A percentile compares a stretch with the other conserved stretches of the same genome.
Conservation (phyloP, 2,329 filamentous ascomycete species). For the Penicillium palitans region DNA sequence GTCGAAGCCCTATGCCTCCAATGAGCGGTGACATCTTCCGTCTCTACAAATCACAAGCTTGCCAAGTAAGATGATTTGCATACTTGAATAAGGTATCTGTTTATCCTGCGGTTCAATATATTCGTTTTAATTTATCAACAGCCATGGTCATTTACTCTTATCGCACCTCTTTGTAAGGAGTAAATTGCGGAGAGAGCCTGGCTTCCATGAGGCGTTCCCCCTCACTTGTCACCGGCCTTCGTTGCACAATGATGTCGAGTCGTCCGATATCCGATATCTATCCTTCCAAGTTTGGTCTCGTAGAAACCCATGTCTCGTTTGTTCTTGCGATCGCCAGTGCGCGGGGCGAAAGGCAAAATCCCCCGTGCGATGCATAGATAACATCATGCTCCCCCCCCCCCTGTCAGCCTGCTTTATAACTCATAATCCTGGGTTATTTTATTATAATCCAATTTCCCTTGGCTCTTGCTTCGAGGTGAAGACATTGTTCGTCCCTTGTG, state of each 20-base stretch:
- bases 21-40: slow-evolving; percentile 4
- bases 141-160: slow-evolving; percentile 1
- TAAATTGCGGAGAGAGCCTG: not conserved
- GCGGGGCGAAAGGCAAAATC: slow-evolving; percentile 8
- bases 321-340: slow-evolving; percentile 10
- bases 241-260: not conserved
- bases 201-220: not conserved
- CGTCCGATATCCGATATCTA: not conserved
- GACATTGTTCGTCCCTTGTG: not conserved
- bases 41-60: slow-evolving; percentile 21
- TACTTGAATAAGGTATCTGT: not conserved
- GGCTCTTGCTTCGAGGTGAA: not conserved
- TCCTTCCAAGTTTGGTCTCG: not conserved
- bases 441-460: slow-evolving; percentile 1
- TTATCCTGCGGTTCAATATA: not conserved
- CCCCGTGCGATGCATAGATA: slow-evolving; percentile 15
- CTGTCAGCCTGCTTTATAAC: not conserved
- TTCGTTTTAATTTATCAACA: not conserved
- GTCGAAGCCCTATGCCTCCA: slow-evolving; percentile 10
- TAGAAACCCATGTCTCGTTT: not conserved
- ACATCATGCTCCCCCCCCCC: slow-evolving; percentile 12
- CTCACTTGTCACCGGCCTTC: not conserved
- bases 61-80: slow-evolving; percentile 12
- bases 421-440: slow-evolving; percentile 4
- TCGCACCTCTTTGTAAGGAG: not conserved